Conservation (phyloP, 345 rosid genomes). For the Hevea brasiliensis region DNA sequence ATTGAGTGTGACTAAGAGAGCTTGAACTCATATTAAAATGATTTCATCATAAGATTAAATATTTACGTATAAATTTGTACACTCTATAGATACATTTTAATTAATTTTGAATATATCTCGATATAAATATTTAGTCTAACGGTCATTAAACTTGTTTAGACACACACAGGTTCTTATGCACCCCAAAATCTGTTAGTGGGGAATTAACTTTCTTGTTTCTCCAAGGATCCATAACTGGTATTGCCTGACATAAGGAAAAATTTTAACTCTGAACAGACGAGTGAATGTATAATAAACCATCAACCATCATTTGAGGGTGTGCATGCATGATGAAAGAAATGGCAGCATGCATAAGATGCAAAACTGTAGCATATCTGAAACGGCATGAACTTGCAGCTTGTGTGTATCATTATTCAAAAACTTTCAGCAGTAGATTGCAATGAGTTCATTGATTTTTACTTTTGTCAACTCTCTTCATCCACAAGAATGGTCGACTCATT, state of each 20-base stretch:
- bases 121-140: too few relatives aligned
- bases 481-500: slow-evolving; percentile 63
- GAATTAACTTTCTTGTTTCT: too few relatives aligned
- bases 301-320: background rate
- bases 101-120: too few relatives aligned
- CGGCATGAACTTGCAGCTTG: background rate
- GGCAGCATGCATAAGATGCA: background rate
- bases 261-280: background rate
- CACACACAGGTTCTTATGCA: too few relatives aligned
- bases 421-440: background rate
- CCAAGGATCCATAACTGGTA: too few relatives aligned
- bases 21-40: too few relatives aligned
- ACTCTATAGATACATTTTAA: too few relatives aligned
- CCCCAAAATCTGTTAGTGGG: too few relatives aligned
- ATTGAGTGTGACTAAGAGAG: too few relatives aligned
- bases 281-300: background rate
- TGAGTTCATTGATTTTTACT: background rate
- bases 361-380: background rate
- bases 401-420: background rate
- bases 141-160: too few relatives aligned
- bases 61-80: too few relatives aligned
- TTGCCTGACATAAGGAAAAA: background rate
- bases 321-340: background rate
- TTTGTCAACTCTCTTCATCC: slow-evolving; percentile 47
- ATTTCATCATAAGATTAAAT: too few relatives aligned